These are phyloP conservation scores for Schwanniomyces sp. DNA, from an alignment of 805 yeast species.

Conservation along the genomic window DNA sequence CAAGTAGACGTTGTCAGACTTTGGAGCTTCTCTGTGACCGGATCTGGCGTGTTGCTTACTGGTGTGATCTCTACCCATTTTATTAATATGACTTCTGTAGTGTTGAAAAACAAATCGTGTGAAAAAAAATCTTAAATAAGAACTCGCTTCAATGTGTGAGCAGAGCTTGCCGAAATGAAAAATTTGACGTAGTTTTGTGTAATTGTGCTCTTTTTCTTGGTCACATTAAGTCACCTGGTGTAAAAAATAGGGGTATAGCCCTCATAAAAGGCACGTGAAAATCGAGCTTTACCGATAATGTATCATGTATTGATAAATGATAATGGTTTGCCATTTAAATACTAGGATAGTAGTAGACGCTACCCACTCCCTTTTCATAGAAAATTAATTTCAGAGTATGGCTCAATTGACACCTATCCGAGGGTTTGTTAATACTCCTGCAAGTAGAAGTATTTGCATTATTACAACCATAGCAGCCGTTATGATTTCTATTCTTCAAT, in stretches of 20 bases:
- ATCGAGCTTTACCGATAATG: neutral
- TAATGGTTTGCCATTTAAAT: neutral
- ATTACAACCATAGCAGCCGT: slow-evolving; percentile 38
- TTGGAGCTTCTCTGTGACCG: slow-evolving; percentile 98
- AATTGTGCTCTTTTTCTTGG: neutral
- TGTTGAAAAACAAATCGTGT: neutral
- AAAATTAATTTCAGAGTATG: slow-evolving; percentile 15
- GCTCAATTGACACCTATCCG: slow-evolving; percentile 41
- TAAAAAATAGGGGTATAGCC: neutral
- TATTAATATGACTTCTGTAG: slow-evolving; percentile 12
- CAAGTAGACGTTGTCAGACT: slow-evolving; percentile 99
- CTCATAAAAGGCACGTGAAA: neutral
- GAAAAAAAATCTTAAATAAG: neutral
- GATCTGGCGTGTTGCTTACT: slow-evolving; percentile 93
- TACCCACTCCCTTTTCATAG: neutral
- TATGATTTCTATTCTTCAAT: slow-evolving; percentile 40
- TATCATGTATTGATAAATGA: neutral
- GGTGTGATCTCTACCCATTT: slow-evolving; percentile 97
- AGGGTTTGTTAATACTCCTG: slow-evolving; percentile 45
- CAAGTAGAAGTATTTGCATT: slow-evolving; percentile 37
- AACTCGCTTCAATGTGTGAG: neutral
- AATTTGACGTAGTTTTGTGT: neutral
- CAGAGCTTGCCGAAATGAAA: neutral
- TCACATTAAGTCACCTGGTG: neutral
- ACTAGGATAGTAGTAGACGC: neutral